phyloP scores from a whole-genome alignment of 202 grass and related monocot genomes.

The Zizania palustris region DNA sequence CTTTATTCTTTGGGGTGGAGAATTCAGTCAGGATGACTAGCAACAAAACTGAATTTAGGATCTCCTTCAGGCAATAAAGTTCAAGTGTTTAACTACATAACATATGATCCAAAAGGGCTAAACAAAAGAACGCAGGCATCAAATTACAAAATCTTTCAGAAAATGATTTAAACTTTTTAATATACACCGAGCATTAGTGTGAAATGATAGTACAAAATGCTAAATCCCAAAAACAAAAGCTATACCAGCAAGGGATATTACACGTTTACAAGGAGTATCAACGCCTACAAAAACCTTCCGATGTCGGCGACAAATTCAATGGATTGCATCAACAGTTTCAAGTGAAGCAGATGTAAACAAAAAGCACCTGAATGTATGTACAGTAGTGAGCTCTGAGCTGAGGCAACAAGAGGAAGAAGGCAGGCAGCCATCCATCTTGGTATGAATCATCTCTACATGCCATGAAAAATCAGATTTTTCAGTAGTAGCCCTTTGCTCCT shows the following conservation, averaged over 20 bases:
- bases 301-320: neutral
- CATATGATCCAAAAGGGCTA: neutral
- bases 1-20: neutral
- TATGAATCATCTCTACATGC: constrained; percentile 33
- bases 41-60: neutral
- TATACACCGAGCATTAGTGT: constrained; percentile 25
- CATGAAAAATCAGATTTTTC: constrained; percentile 12
- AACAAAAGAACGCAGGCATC: neutral
- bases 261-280: constrained; percentile 20
- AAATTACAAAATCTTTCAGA: constrained; percentile 1
- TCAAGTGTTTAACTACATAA: neutral
- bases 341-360: constrained; percentile 10
- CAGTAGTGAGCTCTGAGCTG: constrained; percentile 30
- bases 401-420: constrained; percentile 5
- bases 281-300: constrained; percentile 29
- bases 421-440: constrained; percentile 1
- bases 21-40: neutral
- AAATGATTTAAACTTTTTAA: constrained; percentile 16
- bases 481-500: constrained; percentile 68
- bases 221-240: constrained; percentile 21
- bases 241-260: constrained; percentile 10
- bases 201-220: constrained; percentile 29
- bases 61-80: neutral
- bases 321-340: constrained; percentile 24
- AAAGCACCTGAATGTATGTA: constrained; percentile 51